Evolutionary conservation across 768 basidiomycete genomes (phyloP), one percentile per base, ranked within the genome.

Genomic region (Clitopilus passeckerianus): DNA sequence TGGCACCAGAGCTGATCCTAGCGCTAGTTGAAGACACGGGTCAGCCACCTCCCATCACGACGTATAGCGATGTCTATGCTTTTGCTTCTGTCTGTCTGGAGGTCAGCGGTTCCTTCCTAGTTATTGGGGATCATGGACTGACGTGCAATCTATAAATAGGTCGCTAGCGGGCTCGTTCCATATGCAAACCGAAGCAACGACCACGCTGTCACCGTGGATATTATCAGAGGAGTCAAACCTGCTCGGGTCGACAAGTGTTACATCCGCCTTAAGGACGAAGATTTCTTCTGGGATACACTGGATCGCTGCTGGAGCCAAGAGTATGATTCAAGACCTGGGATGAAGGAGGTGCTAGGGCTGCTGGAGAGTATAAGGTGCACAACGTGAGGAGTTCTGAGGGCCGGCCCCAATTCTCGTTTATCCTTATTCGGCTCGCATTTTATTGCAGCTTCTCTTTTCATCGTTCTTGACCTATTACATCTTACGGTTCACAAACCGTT

Each of bases 11-110:
- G 65, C 66, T 86, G 44, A 72, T 86, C 14, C 64, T 77, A 34
- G 76, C 79, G 0, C 76, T 82, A 35, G 76, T 81, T 5, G 77
- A 82, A 44, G 84, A 85, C 57, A 72, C 76, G 50, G 75, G 70
- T 0, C 57, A 61, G 0, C 64, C 71, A 3, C 80, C 80, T 10
- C 74, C 75, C 0, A 78, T 84, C 58, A 80, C 83, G 15, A 80
- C 75, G 0, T 72, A 68, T 41, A 84, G 80, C 53, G 85, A 86
- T 62, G 81, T 86, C n/a, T 86, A 82, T 58, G 80, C 84, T 1
- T 86, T 83, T 66, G 83, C 74, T 0, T 83, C 79, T 18, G 78
- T 86, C 46, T 85, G 84, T 67, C 73, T 86, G 43, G 84, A 86
- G 76, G 84, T 85, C 52, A 34, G 69, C n/a, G 18, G 34, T 16